phyloP scores from a whole-genome alignment of 768 basidiomycete species.

The Lenzites betulinus region DNA sequence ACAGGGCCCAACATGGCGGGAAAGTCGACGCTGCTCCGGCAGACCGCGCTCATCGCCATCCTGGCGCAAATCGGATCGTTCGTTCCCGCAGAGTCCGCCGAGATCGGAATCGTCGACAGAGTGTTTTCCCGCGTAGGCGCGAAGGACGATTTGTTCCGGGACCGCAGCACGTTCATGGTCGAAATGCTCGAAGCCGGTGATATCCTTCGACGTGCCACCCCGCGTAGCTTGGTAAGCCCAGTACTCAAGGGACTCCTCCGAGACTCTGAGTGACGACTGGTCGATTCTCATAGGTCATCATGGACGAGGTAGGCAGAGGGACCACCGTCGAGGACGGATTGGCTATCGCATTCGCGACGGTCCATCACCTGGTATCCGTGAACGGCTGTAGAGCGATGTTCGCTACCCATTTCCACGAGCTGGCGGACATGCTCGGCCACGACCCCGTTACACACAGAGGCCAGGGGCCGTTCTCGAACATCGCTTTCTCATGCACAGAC shows the following conservation, averaged over 20 bases:
- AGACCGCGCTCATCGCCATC: slow-evolving; percentile 86
- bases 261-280: slow-evolving; percentile 2
- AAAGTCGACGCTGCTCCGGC: slow-evolving; percentile 91
- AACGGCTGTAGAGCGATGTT: slow-evolving; percentile 87
- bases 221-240: slow-evolving; percentile 71
- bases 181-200: slow-evolving; percentile 95
- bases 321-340: slow-evolving; percentile 92
- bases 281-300: slow-evolving; percentile 70
- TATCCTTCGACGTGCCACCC: slow-evolving; percentile 83
- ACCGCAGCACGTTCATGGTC: slow-evolving; percentile 97
- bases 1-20: slow-evolving; percentile 97
- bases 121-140: slow-evolving; percentile 95
- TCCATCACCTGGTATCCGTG: slow-evolving; percentile 74
- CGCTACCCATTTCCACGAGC: slow-evolving; percentile 98
- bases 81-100: slow-evolving; percentile 84
- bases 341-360: slow-evolving; percentile 89
- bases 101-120: slow-evolving; percentile 84
- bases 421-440: slow-evolving; percentile 78
- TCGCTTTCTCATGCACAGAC: slow-evolving; percentile 89
- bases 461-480: slow-evolving; percentile 52
- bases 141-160: slow-evolving; percentile 91
- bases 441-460: slow-evolving; percentile 37
- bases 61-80: slow-evolving; percentile 93
- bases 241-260: background rate
- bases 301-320: slow-evolving; percentile 99